Evolutionary conservation across 345 rosid genomes (phyloP), one percentile per base, ranked within the genome.

Genomic region (Crucihimalaya himalaica): DNA sequence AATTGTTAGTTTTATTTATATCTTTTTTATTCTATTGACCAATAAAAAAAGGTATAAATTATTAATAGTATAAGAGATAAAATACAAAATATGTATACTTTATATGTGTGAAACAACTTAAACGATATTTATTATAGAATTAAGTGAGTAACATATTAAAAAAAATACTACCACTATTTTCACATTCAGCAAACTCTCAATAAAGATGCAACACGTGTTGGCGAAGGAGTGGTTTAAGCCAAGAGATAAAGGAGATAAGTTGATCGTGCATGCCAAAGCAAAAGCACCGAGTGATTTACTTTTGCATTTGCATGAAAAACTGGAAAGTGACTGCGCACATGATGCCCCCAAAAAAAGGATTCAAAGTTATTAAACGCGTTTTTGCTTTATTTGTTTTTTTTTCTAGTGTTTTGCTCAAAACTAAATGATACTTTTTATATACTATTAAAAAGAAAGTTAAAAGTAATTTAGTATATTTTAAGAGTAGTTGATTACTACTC

Each of bases 331-430:
- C 56, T 20, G 50, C 48, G 50, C 64, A 73, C 77, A 73, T 73
- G 77, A 14, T 21, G 28, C 6, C 15, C 8, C 23, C 42, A 42
- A 40, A 37, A 71, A 23, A 31, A 54, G 15, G 54, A 53, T 63
- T 23, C 48, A 73, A 73, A 73, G 64, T 16, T 55, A 45, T 46
- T 21, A 32, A 73, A 73, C 77, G 77, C 77, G 71, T 56, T 64
- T 43, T 58, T 28, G 32, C 68, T 61, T 50, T 71, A 16, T 47
- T 13, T 31, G n/a, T n/a, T 15, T 2, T 14, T 8, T 0, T 59
- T 40, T 27, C 0, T 39, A 18, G 28, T 16, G 4, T 28, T 55
- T 29, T 29, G 32, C 10, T 13, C 1, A 40, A 68, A 68, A 8
- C 19, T 35, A 51, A 16, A 46, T 15, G n/a, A n/a, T n/a, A n/a